These are phyloP conservation scores for Aurantiochytrium sp. DNA, from an alignment of 108 stramenopile genomes.

Conservation along the genomic window DNA sequence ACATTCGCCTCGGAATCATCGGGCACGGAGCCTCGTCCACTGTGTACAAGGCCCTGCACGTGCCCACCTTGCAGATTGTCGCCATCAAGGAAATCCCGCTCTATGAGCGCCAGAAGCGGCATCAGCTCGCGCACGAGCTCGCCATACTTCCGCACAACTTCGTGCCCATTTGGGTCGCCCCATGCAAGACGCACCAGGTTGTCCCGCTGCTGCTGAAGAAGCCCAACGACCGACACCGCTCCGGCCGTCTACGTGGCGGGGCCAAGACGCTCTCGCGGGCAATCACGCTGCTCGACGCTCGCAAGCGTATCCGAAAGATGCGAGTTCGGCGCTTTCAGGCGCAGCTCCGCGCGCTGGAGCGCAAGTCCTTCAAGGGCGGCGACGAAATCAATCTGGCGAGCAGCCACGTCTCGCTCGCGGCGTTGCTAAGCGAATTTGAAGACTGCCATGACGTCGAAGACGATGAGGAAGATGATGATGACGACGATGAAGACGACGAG, in stretches of 20 bases:
- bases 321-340: background rate
- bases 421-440: background rate
- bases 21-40: slow-evolving; percentile 34
- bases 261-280: background rate
- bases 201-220: background rate
- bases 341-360: background rate
- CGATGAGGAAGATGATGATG: background rate
- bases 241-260: background rate
- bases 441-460: background rate
- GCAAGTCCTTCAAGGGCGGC: background rate
- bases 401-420: background rate
- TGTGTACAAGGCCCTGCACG: slow-evolving; percentile 38
- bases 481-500: background rate
- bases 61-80: slow-evolving; percentile 29
- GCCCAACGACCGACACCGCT: background rate
- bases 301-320: background rate
- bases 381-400: too few species aligned
- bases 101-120: slow-evolving; percentile 31
- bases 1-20: background rate
- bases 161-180: background rate
- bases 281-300: background rate
- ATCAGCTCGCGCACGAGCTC: slow-evolving; percentile 39
- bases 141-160: background rate
- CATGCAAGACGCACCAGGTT: background rate
- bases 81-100: slow-evolving; percentile 39